phyloP scores from a whole-genome alignment of 148 eudicot species.

The Rhododendron ferrugineum region DNA sequence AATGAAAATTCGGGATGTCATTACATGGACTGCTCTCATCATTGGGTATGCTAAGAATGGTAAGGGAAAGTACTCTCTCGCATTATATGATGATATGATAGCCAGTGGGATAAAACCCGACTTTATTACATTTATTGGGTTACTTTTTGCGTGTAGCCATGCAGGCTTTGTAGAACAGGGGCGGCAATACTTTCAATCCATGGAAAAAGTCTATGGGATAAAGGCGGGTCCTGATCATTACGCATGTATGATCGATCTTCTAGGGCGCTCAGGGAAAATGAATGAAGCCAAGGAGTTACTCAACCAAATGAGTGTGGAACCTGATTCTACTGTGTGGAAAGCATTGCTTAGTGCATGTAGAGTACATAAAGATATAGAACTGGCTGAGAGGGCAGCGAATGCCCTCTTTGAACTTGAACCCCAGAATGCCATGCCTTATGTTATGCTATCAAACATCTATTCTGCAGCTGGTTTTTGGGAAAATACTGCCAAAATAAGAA shows the following conservation, averaged over 20 bases:
- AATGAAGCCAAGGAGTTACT: slow-evolving; percentile 44
- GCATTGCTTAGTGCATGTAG: slow-evolving; percentile 60
- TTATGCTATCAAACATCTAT: slow-evolving; percentile 56
- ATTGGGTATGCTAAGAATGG: slow-evolving; percentile 82
- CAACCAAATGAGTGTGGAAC: slow-evolving; percentile 46
- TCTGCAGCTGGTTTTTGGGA: slow-evolving; percentile 59
- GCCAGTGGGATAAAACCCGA: slow-evolving; percentile 52
- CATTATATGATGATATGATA: slow-evolving; percentile 47
- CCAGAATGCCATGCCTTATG: slow-evolving; percentile 46
- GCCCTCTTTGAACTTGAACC: slow-evolving; percentile 62
- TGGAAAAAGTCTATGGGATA: slow-evolving; percentile 45
- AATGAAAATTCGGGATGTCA: slow-evolving; percentile 36
- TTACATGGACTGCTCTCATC: slow-evolving; percentile 74
- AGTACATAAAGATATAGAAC: slow-evolving; percentile 41
- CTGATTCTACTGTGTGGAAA: slow-evolving; percentile 67
- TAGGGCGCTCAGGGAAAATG: slow-evolving; percentile 60
- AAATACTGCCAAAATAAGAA: slow-evolving; percentile 50
- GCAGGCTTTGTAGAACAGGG: slow-evolving; percentile 57
- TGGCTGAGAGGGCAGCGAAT: slow-evolving; percentile 58
- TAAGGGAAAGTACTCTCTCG: slow-evolving; percentile 34
- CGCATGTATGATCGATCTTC: slow-evolving; percentile 66
- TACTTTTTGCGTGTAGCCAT: slow-evolving; percentile 77
- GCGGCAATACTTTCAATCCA: slow-evolving; percentile 54
- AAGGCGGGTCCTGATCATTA: slow-evolving; percentile 59
- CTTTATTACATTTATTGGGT: slow-evolving; percentile 58